Conservation (phyloP, 805 yeast species). For the Teunomyces stri region DNA sequence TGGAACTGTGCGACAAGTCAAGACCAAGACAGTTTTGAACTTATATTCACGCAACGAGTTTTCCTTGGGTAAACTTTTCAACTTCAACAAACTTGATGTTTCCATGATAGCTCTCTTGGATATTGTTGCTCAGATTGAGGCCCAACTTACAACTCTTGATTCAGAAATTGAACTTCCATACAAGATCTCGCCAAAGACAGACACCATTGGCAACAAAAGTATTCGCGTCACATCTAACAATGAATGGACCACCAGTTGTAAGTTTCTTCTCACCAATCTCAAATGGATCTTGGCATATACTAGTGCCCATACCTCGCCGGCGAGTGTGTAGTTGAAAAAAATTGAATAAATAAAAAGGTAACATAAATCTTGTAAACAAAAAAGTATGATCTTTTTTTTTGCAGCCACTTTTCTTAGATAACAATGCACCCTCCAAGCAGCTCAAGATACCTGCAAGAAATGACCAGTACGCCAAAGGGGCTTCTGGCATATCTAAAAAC, state of each 20-base stretch:
- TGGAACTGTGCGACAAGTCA: slow-evolving; percentile 6
- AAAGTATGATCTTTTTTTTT: background rate
- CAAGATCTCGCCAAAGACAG: slow-evolving; percentile 52
- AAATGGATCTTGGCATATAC: slow-evolving; percentile 85
- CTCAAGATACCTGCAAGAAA: background rate
- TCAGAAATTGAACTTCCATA: slow-evolving; percentile 68
- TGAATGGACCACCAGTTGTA: slow-evolving; percentile 90
- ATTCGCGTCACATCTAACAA: slow-evolving; percentile 70
- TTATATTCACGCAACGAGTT: slow-evolving; percentile 70
- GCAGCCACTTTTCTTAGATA: slow-evolving; percentile 1
- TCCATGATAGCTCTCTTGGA: slow-evolving; percentile 79
- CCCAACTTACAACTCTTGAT: slow-evolving; percentile 45
- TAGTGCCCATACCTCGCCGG: slow-evolving; percentile 26
- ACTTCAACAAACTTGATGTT: slow-evolving; percentile 72
- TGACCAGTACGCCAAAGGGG: slow-evolving; percentile 2
- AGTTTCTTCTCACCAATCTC: slow-evolving; percentile 67
- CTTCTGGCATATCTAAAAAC: slow-evolving; percentile 1
- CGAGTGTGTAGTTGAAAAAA: background rate
- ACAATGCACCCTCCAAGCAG: background rate
- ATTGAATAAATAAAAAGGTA: background rate
- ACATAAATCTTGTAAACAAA: background rate
- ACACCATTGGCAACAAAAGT: slow-evolving; percentile 72
- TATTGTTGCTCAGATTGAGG: slow-evolving; percentile 52
- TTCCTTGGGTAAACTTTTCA: slow-evolving; percentile 66
- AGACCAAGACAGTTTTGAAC: slow-evolving; percentile 46